Base-by-base conservation (phyloP, 179 eudicot species). In the Gypsophila paniculata region DNA sequence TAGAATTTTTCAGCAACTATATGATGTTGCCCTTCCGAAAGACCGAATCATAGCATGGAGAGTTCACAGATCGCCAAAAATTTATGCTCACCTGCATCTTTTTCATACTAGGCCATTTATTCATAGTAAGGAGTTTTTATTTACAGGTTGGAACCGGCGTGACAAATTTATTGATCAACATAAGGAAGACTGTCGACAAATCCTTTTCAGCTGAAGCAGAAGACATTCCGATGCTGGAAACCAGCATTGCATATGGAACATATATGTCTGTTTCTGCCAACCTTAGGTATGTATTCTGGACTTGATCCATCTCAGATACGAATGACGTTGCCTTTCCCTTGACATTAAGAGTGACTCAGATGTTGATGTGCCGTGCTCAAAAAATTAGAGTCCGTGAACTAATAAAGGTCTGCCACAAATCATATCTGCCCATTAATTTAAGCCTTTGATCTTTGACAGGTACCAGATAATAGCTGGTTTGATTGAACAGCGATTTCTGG, bases 401-500 rank as follows among this genome's bases (percentile, higher is more conserved):
- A 9, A 6, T 42, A 42, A 42, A 42, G 46, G 46, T 42, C 46
- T 42, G 46, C 46, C 46, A 42, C 46, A 42, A 42, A 9, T 42
- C 46, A 42, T 42, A 42, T 42, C 11, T 42, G 59, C n/a, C 34
- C 44, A 29, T 29, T 55, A 11, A 67, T 14, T 1, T 29, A 22
- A 8, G 54, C 61, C 53, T 52, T 52, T 7, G 22, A 19, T 75
- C 53, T 63, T 22, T 61, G 23, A 8, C 77, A 91, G 97, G 86
- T 92, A 92, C 77, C 98, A 92, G 81, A 69, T 92, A 23, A 74
- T 92, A 71, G 98, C 98, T 29, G 98, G 98, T 69, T 77, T 92
- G 29, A 83, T 92, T 7, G 98, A 92, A 71, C 98, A 92, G 61
- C 82, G 98, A 34, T 49, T 92, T 8, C 75, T 92, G 61, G 98